Percentiles rank a stretch among this genome's conserved stretches.
Evolutionary conservation across 2,329 filamentous ascomycete genomes (phyloP).

Genomic region (Fusarium nematophilum): DNA sequence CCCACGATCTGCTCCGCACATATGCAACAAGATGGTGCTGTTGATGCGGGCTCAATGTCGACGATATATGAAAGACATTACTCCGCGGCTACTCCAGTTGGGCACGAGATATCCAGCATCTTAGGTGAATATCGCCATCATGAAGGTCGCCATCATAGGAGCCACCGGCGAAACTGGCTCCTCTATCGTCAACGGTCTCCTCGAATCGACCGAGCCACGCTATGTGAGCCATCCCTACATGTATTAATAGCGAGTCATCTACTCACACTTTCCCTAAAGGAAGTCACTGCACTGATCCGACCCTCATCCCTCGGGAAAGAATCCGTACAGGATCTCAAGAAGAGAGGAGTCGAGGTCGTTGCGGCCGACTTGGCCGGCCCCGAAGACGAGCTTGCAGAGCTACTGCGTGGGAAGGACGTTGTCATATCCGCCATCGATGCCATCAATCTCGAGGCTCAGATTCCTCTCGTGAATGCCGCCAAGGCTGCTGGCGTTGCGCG

Average conservation of each 20-base stretch:
- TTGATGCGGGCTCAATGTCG: too few species aligned
- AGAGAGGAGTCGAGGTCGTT: conserved; percentile 57
- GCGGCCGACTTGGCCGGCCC: conserved; percentile 55
- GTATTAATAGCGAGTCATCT: not conserved
- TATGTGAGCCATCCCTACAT: conserved; percentile 40
- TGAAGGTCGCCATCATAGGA: conserved; percentile 52
- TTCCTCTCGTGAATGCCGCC: conserved; percentile 59
- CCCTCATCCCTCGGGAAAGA: conserved; percentile 60
- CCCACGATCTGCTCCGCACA: too few species aligned
- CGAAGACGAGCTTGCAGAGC: conserved; percentile 54
- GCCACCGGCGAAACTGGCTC: conserved; percentile 56
- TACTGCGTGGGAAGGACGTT: conserved; percentile 56
- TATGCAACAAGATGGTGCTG: too few species aligned
- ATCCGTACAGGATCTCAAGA: conserved; percentile 52
- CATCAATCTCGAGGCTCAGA: conserved; percentile 57
- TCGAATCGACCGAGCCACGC: conserved; percentile 41
- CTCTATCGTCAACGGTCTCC: conserved; percentile 52
- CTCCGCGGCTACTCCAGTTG: too few species aligned
- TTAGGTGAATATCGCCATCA: too few species aligned
- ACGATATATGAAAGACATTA: too few species aligned
- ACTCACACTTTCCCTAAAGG: conserved; percentile 45
- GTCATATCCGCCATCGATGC: conserved; percentile 50
- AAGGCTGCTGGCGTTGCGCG: conserved; percentile 62
- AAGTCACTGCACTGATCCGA: conserved; percentile 60
- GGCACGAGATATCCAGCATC: too few species aligned